These are phyloP conservation scores for Herpetomonas tarakana DNA, from an alignment of 208 protist genomes.

Conservation along the genomic window DNA sequence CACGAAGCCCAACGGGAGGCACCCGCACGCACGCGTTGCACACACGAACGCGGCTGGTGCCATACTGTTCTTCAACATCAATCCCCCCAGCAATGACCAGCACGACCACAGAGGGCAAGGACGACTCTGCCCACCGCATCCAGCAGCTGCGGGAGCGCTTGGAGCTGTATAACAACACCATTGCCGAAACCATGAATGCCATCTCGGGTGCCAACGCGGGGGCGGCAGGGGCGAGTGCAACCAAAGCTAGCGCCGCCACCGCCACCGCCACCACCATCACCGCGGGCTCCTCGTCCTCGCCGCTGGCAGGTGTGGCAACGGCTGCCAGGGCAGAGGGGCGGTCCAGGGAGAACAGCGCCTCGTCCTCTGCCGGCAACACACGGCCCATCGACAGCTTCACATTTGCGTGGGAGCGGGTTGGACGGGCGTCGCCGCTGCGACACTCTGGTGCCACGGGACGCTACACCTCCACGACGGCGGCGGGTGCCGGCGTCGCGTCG, in stretches of 20 bases:
- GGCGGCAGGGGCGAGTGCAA: constrained; percentile 1
- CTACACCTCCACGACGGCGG: neutral
- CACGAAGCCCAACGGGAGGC: neutral
- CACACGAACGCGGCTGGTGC: too few relatives aligned
- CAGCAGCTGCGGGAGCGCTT: constrained; percentile 74
- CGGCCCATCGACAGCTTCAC: neutral
- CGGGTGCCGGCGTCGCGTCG: neutral
- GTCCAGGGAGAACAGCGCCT: neutral
- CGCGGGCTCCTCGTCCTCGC: neutral
- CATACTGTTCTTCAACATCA: neutral
- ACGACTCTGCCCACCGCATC: constrained; percentile 34
- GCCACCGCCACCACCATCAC: constrained; percentile 4
- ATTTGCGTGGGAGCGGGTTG: too few relatives aligned
- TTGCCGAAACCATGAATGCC: neutral
- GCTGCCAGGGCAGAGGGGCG: constrained; percentile 4
- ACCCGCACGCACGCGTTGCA: too few relatives aligned
- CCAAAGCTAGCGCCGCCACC: constrained; percentile 3
- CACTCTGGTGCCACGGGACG: too few relatives aligned
- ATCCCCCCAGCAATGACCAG: neutral
- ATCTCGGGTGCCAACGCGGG: neutral
- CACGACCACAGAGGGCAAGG: neutral
- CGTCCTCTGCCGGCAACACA: neutral
- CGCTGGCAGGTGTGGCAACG: neutral
- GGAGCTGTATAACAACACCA: constrained; percentile 58
- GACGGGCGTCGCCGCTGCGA: too few relatives aligned